Evolutionary conservation across 257 asterid species (phyloP), one percentile per base, ranked within the genome.

Genomic region (Solanum paucissectum): DNA sequence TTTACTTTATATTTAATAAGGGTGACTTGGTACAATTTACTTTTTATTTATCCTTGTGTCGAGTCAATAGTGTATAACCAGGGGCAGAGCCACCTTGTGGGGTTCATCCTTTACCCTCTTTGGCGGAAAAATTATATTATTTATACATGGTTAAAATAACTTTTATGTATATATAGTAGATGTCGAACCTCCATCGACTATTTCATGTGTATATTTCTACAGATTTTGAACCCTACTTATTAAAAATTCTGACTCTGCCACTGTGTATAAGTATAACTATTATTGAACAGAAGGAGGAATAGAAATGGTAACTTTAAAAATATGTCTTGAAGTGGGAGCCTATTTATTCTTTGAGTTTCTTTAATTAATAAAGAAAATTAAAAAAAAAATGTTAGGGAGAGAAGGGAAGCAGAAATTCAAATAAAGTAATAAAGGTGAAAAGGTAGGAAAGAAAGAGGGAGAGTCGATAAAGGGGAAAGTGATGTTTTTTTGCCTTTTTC

Each of bases 341-440:
- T 76, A 77, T 44, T 77, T 77, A 77, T 79, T 79, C 38, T 27
- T 27, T 46, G 29, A 29, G 42, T 81, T 9, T 44, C 18, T 77
- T 46, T 46, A 46, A 14, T 46, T 46, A 14, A 44, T 29, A 14
- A 46, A 32, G 2, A 44, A 79, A 44, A 25, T 49, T 44, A 0
- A 2, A 0, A 14, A 2, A 49, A 14, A 55, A 55, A 55, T 18
- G 23, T 6, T 52, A 18, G 64, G n/a, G n/a, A 27, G 88, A 88
- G 44, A 90, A 85, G 81, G 88, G 88, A 90, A 91, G 85, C 91
- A 88, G 90, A 87, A 92, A 90, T 92, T 91, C 92, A 92, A 94
- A 89, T 83, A 91, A 92, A 93, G 92, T 38, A 75, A 86, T 72
- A 90, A 87, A 88, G 88, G 66, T 85, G 86, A 88, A 91, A 89